Percentiles rank a stretch among this genome's conserved stretches.
Evolutionary conservation across 2,329 filamentous ascomycete species (phyloP).

Genomic region (Penicillium sp.): DNA sequence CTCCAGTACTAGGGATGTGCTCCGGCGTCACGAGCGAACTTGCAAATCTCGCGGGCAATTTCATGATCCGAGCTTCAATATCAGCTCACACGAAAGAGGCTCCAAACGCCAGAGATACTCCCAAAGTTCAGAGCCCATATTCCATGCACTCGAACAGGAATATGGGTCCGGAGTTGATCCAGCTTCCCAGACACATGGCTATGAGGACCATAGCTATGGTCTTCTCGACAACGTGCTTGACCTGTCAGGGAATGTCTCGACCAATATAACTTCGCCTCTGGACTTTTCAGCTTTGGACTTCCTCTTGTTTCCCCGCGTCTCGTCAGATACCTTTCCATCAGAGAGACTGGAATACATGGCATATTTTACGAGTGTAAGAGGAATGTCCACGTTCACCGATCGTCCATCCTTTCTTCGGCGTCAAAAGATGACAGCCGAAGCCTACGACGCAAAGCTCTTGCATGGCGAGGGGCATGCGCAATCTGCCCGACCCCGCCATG

Average conservation of each 20-base stretch:
- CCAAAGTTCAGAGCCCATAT: neutral
- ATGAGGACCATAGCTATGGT: neutral
- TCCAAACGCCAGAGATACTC: neutral
- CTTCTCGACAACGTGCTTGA: neutral
- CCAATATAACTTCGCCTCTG: slow-evolving; percentile 5
- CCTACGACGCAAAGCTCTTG: slow-evolving; percentile 2
- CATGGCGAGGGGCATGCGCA: neutral
- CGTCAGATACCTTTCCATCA: slow-evolving; percentile 15
- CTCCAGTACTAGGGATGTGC: slow-evolving; percentile 19
- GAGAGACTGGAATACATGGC: slow-evolving; percentile 26
- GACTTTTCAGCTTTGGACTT: slow-evolving; percentile 24
- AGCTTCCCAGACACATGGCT: neutral
- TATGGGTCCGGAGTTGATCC: neutral
- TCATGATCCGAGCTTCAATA: neutral
- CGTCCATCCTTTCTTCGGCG: slow-evolving; percentile 17
- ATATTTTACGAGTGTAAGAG: slow-evolving; percentile 26
- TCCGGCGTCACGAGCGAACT: slow-evolving; percentile 26
- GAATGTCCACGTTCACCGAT: slow-evolving; percentile 26
- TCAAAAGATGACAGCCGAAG: slow-evolving; percentile 21
- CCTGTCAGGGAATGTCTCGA: neutral
- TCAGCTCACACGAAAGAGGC: neutral
- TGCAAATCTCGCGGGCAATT: slow-evolving; percentile 15
- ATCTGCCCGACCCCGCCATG: neutral
- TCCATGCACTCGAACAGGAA: neutral
- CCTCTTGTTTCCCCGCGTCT: slow-evolving; percentile 14